Conservation (phyloP, 139 green algal genomes). For the Micractinium conductrix region DNA sequence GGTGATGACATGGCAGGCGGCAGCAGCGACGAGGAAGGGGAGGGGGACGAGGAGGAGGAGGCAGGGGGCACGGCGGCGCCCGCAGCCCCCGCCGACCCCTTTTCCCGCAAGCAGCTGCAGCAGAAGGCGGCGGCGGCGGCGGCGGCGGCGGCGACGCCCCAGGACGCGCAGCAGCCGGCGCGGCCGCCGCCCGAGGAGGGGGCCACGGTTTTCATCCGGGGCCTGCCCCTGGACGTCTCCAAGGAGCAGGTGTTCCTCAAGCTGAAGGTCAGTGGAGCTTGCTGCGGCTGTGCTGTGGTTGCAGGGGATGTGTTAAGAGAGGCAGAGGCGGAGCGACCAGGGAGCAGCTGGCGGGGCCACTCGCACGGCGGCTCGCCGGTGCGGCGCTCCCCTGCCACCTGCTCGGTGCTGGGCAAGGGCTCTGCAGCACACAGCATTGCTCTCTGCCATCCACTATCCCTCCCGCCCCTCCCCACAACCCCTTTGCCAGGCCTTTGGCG, state of each 20-base stretch:
- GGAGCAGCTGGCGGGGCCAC: no score
- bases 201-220: conserved; percentile 84
- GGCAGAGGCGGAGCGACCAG: no score
- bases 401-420: no score
- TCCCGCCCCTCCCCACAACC: no score
- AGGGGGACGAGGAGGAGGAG: conserved; percentile 5
- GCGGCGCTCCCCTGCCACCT: no score
- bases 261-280: conserved; percentile 50
- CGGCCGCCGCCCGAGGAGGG: not conserved
- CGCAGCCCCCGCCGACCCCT: conserved; percentile 14
- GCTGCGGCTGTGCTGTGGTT: no score
- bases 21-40: not conserved
- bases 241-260: conserved; percentile 55
- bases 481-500: conserved; percentile 53
- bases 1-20: conserved; percentile 30
- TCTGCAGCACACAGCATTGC: not conserved
- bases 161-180: not conserved
- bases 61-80: not conserved
- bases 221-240: conserved; percentile 69
- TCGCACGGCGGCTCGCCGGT: no score
- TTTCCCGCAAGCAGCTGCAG: conserved; percentile 31
- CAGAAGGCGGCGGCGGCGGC: not conserved
- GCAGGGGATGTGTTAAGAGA: no score
- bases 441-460: not conserved
- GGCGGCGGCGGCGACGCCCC: not conserved